Evolutionary conservation across 352 stramenopile genomes (phyloP), one percentile per base, ranked within the genome.

Genomic region (Globisporangium radiosum): DNA sequence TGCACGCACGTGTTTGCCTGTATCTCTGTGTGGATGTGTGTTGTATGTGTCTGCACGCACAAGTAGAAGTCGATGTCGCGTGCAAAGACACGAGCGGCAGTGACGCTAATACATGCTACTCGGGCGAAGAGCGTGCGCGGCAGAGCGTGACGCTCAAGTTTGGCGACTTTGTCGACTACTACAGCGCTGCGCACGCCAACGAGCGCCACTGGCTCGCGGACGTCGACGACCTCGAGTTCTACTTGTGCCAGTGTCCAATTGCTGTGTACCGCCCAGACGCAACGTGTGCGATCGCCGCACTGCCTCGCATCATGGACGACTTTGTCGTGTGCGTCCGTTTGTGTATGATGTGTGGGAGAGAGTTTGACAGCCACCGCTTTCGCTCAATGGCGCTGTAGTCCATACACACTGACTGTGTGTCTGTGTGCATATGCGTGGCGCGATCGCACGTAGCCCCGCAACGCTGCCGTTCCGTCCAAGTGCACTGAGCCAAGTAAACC

Each of bases 61-160:
- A 25, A 25, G 25, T 25, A 92, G 85, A 89, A 51, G 78, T 94
- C 44, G 85, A 94, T 53, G 71, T 94, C 40, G 82, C 85, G 40
- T 94, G 85, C 62, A 88, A 90, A 62, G 66, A 79, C 9, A 43
- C 53, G 15, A n/a, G 15, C 8, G 7, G 45, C 45, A 50, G 45
- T 36, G 11, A 1, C 25, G 62, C 47, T 25, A 67, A 58, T 44
- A 65, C 56, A 19, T 85, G 66, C 52, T 94, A 90, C 60, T 75
- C 72, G 7, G 83, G 83, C 19, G 75, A 87, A 59, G 72, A 88
- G 52, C 62, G 66, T 15, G 57, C 65, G 8, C 71, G 81, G 14
- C 85, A 94, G 57, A 91, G 69, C 39, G 76, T 94, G 4, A 68
- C 88, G 47, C 55, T 92, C 43, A 90, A 87, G 55, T 92, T 94